Evolutionary conservation across 345 rosid species (phyloP), one percentile per base, ranked within the genome.

Genomic region (Eutrema japonicum): DNA sequence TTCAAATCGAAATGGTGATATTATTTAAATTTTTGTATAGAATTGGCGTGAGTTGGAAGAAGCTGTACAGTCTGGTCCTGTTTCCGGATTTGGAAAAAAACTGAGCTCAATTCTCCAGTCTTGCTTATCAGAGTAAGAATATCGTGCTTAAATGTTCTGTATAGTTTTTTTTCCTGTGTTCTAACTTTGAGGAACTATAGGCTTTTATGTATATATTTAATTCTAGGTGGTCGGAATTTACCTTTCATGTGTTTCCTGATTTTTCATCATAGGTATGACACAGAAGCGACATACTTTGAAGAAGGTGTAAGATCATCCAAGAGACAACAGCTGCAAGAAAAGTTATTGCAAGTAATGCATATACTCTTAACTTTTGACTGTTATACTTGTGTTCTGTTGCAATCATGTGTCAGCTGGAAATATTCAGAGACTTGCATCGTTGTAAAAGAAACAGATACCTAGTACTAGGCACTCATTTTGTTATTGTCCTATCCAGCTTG

Each of bases 271-370:
- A 96, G 99, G 83, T 96, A 96, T 75, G 97, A 90, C 57, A 78
- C 73, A 12, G 97, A 96, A 80, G 97, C 92, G 43, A 72, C 80
- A 54, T 96, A 89, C 81, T 96, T 96, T 83, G 98, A 96, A 7
- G 98, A 92, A 80, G 78, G 90, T 82, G 99, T 96, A 75, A 86
- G 98, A 85, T 79, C 90, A 26, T 77, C 95, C 49, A 96, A 96
- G 82, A 74, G 87, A 64, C 83, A 87, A 79, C 96, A 89, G 76
- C 95, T 96, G 78, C 87, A 90, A 82, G 98, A 90, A 64, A 96
- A 88, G 74, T 72, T 96, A 75, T 84, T 96, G 49, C 98, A 87
- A 65, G 99, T 96, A 88, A 87, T 83, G 67, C 64, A 55, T 63
- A 36, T 73, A 4, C 55, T 46, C 37, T 37, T 45, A 52, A 52